A percentile compares a stretch with the other conserved stretches of the same genome.
Conservation (phyloP, 495 filamentous ascomycete genomes). For the Podospora appendiculata region DNA sequence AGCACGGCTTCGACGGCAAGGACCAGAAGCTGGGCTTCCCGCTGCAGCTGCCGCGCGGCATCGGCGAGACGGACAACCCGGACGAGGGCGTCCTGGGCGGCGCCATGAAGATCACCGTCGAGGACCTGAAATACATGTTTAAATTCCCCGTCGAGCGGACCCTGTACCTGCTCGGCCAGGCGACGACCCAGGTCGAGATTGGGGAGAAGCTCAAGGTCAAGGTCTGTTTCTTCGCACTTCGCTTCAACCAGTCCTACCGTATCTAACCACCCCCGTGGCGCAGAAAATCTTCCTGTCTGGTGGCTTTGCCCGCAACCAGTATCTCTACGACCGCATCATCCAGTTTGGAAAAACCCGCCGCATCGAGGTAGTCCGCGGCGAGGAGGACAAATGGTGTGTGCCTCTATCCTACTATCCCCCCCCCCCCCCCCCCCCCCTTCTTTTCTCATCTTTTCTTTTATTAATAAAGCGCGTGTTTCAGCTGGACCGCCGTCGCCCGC, state of each 20-base stretch:
- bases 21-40: slow-evolving; percentile 11
- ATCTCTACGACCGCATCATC: slow-evolving; percentile 12
- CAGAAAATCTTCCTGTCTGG: slow-evolving; percentile 20
- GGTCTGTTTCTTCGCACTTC: too few relatives aligned
- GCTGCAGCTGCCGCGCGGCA: slow-evolving; percentile 9
- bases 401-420: too few relatives aligned
- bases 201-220: slow-evolving; percentile 10
- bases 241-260: too few relatives aligned
- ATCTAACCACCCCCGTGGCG: neutral
- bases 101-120: slow-evolving; percentile 12
- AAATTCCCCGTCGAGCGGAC: slow-evolving; percentile 14
- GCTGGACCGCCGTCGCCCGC: slow-evolving; percentile 22
- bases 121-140: slow-evolving; percentile 16
- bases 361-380: slow-evolving; percentile 14
- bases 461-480: neutral
- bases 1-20: slow-evolving; percentile 19
- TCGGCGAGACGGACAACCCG: slow-evolving; percentile 3
- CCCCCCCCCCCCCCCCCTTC: too few relatives aligned
- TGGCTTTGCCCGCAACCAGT: slow-evolving; percentile 16
- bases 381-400: slow-evolving; percentile 7
- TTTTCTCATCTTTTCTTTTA: neutral
- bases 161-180: slow-evolving; percentile 13
- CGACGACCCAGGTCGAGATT: slow-evolving; percentile 15
- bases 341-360: slow-evolving; percentile 7
- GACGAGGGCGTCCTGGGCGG: slow-evolving; percentile 11